Conservation (phyloP, 2,329 filamentous ascomycete genomes). For the Trichothecium sympodiale region DNA sequence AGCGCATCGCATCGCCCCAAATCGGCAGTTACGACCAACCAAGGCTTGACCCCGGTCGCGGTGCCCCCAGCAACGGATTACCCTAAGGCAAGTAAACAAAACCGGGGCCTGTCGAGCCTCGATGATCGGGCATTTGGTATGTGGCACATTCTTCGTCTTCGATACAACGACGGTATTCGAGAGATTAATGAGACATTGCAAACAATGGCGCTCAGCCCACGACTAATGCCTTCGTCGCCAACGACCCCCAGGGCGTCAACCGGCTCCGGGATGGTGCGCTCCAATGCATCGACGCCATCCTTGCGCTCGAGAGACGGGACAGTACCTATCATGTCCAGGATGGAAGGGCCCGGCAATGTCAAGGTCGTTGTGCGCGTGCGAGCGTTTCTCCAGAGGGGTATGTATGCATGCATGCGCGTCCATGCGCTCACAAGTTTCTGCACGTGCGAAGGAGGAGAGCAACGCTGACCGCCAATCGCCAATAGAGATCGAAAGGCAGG, state of each 20-base stretch:
- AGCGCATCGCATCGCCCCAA: too few species aligned
- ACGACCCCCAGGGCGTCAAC: constrained; percentile 14
- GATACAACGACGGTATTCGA: constrained; percentile 27
- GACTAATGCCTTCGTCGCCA: constrained; percentile 33
- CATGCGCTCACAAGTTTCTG: background rate
- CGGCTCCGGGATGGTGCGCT: constrained; percentile 33
- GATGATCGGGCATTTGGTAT: constrained; percentile 13
- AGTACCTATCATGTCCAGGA: constrained; percentile 43
- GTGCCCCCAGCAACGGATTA: too few species aligned
- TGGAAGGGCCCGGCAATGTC: constrained; percentile 68
- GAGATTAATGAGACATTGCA: constrained; percentile 27
- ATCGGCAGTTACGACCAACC: too few species aligned
- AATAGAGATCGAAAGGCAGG: constrained; percentile 68
- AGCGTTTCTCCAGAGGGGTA: constrained; percentile 70
- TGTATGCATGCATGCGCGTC: constrained; percentile 12
- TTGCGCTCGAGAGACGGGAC: constrained; percentile 61
- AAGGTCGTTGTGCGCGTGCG: constrained; percentile 72
- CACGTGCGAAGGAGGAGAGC: background rate
- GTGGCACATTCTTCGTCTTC: constrained; percentile 27
- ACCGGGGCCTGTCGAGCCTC: background rate
- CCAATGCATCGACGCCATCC: constrained; percentile 69
- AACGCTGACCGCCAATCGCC: background rate
- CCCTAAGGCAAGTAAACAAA: constrained; percentile 24
- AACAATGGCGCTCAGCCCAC: constrained; percentile 29
- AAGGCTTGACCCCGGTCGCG: too few species aligned